Percentiles rank a stretch among this genome's conserved stretches.
Evolutionary conservation across 1,284 basidiomycete species (phyloP).

Genomic region (Earliella scabrosa): DNA sequence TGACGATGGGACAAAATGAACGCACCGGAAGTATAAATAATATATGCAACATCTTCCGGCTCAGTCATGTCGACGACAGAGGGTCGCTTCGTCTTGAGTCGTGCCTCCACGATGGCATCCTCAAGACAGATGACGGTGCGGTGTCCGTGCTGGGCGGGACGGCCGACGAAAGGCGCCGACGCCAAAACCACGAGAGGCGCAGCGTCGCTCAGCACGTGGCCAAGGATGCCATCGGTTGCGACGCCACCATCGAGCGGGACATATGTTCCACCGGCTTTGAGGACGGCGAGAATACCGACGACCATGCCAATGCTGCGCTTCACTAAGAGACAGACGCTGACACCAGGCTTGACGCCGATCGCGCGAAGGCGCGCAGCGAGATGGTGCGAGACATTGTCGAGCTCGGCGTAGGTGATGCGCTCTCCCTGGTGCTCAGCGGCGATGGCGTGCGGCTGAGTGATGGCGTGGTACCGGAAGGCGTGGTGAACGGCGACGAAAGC

Average conservation of each 20-base stretch:
- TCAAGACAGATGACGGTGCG: not conserved
- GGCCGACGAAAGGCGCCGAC: not conserved
- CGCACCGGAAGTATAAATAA: constrained; percentile 58
- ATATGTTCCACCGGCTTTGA: constrained; percentile 56
- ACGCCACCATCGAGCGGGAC: constrained; percentile 56
- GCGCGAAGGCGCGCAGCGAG: constrained; percentile 45
- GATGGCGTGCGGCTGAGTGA: too few species aligned
- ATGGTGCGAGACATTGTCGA: constrained; percentile 47
- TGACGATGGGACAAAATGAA: not conserved
- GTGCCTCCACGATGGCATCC: constrained; percentile 7
- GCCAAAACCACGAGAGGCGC: constrained; percentile 29
- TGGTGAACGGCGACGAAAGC: too few species aligned
- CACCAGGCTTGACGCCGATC: constrained; percentile 43
- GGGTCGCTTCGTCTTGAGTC: constrained; percentile 6
- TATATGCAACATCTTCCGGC: constrained; percentile 48
- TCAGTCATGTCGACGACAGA: constrained; percentile 22
- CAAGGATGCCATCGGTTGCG: constrained; percentile 49
- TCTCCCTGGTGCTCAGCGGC: constrained; percentile 30
- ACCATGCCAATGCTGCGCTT: constrained; percentile 53
- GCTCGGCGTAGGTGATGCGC: constrained; percentile 47
- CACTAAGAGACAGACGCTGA: constrained; percentile 50
- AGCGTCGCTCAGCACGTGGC: constrained; percentile 50
- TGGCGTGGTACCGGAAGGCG: too few species aligned
- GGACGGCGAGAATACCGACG: constrained; percentile 52
- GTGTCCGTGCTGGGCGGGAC: not conserved